phyloP scores from a whole-genome alignment of 441 rosid species.

The Adansonia grandidieri region DNA sequence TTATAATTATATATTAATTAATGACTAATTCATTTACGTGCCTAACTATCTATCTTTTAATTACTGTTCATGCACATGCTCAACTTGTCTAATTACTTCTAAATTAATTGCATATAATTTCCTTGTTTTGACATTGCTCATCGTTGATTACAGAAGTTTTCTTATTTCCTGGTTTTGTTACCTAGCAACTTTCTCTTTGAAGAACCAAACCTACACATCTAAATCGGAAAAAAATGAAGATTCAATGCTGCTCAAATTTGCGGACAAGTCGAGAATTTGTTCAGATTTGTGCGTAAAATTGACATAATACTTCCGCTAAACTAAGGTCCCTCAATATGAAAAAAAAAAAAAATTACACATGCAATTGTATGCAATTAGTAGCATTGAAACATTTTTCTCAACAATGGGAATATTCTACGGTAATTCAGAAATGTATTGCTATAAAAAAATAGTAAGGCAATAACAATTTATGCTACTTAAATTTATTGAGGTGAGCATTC shows the following conservation, averaged over 20 bases:
- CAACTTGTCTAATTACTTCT: constrained; percentile 1
- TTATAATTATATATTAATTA: neutral
- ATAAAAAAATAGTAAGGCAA: too few species aligned
- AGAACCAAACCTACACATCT: neutral
- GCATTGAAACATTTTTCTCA: too few species aligned
- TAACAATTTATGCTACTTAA: too few species aligned
- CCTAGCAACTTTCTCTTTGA: neutral
- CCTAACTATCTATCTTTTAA: neutral
- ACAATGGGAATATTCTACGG: too few species aligned
- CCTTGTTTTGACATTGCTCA: neutral
- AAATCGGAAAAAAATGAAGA: neutral
- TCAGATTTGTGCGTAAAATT: neutral
- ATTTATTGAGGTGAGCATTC: too few species aligned
- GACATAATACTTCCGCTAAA: too few species aligned
- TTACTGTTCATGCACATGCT: constrained; percentile 16
- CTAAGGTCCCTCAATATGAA: too few species aligned
- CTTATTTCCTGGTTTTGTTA: neutral
- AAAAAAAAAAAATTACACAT: too few species aligned
- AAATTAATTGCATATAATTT: neutral
- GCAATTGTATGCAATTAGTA: too few species aligned
- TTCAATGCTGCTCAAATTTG: neutral
- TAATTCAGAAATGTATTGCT: too few species aligned
- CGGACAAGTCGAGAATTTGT: neutral
- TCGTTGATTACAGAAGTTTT: neutral
- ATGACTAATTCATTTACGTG: neutral